Conservation (phyloP, 1,139 yeast species). For the Suhomyces guaymorum region DNA sequence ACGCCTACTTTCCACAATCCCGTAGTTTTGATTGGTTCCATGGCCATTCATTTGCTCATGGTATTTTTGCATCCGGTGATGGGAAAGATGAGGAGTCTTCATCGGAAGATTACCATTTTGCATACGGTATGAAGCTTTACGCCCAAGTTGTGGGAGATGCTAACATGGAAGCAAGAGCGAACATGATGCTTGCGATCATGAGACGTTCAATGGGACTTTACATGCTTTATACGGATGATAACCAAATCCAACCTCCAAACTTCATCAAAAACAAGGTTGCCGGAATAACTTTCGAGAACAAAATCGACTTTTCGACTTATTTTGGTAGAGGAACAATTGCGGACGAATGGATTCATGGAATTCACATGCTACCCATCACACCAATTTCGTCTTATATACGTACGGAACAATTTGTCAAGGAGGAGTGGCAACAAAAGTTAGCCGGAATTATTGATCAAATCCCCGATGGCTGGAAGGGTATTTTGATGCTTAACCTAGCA, state of each 20-base stretch:
- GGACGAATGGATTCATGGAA: constrained; percentile 51
- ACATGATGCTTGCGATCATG: constrained; percentile 46
- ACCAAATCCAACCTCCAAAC: constrained; percentile 38
- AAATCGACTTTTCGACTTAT: constrained; percentile 46
- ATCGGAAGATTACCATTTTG: constrained; percentile 49
- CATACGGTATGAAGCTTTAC: constrained; percentile 44
- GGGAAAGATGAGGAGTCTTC: constrained; percentile 51
- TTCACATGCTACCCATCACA: constrained; percentile 50
- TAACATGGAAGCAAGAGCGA: constrained; percentile 40
- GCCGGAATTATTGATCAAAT: constrained; percentile 33
- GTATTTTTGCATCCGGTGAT: constrained; percentile 46
- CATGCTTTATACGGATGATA: constrained; percentile 43
- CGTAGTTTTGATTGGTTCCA: constrained; percentile 49
- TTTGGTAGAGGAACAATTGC: constrained; percentile 46
- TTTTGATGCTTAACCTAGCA: constrained; percentile 42
- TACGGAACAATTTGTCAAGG: constrained; percentile 35
- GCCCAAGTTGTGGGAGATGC: constrained; percentile 36
- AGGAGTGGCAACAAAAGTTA: constrained; percentile 46
- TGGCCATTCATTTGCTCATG: constrained; percentile 52
- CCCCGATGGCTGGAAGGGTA: constrained; percentile 50
- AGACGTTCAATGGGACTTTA: constrained; percentile 45
- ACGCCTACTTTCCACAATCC: constrained; percentile 40
- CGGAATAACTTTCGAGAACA: constrained; percentile 49
- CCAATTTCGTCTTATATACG: constrained; percentile 45
- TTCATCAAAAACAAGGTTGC: constrained; percentile 45